phyloP scores from a whole-genome alignment of 2,329 filamentous ascomycete genomes.

The Nigrospora sphaerica region DNA sequence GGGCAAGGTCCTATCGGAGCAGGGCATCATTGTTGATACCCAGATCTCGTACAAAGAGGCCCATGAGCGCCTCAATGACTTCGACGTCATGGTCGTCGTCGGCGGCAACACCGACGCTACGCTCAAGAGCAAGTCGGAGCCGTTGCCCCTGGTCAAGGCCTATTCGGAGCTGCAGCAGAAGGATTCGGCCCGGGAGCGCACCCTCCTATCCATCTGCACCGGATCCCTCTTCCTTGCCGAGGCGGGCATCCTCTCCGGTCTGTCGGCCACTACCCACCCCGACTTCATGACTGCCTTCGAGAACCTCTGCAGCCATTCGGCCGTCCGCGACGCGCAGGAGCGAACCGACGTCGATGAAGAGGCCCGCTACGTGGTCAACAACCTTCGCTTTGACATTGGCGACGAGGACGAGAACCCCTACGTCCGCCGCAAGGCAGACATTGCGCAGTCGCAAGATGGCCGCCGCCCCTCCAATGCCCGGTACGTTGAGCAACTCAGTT shows the following conservation, averaged over 20 bases:
- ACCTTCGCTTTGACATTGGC: conserved; percentile 78
- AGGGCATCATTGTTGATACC: conserved; percentile 64
- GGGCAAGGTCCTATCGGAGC: conserved; percentile 45
- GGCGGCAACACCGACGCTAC: conserved; percentile 61
- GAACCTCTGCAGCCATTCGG: conserved; percentile 69
- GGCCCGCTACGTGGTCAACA: conserved; percentile 81
- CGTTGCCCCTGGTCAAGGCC: conserved; percentile 64
- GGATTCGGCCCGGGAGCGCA: conserved; percentile 73
- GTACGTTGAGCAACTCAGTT: conserved; percentile 29
- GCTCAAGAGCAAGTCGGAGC: conserved; percentile 61
- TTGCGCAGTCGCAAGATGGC: conserved; percentile 56
- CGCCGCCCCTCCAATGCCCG: conserved; percentile 54
- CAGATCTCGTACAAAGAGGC: conserved; percentile 77
- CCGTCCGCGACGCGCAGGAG: conserved; percentile 62
- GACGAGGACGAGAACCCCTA: conserved; percentile 80
- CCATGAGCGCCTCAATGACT: conserved; percentile 64
- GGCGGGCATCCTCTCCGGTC: conserved; percentile 68
- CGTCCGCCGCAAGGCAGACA: conserved; percentile 67
- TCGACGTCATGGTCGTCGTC: conserved; percentile 72
- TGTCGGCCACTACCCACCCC: conserved; percentile 76
- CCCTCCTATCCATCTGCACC: conserved; percentile 72
- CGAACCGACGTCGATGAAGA: conserved; percentile 79
- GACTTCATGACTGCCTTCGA: conserved; percentile 76
- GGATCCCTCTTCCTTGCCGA: conserved; percentile 72
- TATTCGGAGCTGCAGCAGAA: conserved; percentile 75